Evolutionary conservation across 2,329 filamentous ascomycete species (phyloP).

Genomic region (Diaporthe citriasiana): DNA sequence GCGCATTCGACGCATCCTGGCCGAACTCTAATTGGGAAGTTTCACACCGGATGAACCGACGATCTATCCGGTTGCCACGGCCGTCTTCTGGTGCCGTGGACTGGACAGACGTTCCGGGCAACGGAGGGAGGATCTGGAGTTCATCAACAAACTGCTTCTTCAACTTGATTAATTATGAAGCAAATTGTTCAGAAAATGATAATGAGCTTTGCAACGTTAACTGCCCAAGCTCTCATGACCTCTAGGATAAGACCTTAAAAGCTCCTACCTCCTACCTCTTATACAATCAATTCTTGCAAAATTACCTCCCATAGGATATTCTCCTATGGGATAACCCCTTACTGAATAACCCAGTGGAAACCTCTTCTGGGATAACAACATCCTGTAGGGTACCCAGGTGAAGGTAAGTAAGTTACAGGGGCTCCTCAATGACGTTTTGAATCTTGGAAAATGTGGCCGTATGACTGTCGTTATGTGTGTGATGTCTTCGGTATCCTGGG

Average conservation of each 20-base stretch:
- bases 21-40: slow-evolving; percentile 13
- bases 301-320: background rate
- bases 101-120: background rate
- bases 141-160: background rate
- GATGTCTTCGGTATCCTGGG: background rate
- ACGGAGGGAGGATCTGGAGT: background rate
- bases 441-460: background rate
- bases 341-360: too few species aligned
- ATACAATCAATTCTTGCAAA: too few species aligned
- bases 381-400: too few species aligned
- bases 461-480: background rate
- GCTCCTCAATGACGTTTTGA: background rate
- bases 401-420: background rate
- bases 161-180: too few species aligned
- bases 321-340: background rate
- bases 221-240: too few species aligned
- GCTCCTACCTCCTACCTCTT: too few species aligned
- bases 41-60: slow-evolving; percentile 14
- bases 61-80: background rate
- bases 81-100: too few species aligned
- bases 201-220: too few species aligned
- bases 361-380: background rate
- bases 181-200: too few species aligned
- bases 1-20: background rate
- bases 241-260: too few species aligned